Base-by-base conservation (phyloP, 2,329 filamentous ascomycete species). In the Alternaria sp. region DNA sequence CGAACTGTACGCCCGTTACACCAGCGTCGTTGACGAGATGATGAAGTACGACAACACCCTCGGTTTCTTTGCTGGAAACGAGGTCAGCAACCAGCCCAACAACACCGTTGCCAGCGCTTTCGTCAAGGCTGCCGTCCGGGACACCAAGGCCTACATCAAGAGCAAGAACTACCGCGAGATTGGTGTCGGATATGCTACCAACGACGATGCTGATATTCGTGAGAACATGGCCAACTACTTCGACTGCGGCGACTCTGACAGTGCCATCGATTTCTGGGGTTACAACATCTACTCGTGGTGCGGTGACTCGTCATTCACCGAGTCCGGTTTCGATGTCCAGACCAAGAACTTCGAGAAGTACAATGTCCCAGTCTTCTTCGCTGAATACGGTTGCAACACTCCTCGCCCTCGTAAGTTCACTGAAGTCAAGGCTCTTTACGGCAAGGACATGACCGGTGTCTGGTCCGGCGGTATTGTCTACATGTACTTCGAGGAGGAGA, bases 211-310 rank as follows among this genome's bases (percentile, higher is more conserved):
- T 41, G 85, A 88, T 22, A 96, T 97, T 72, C 92, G 95, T 79
- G 85, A 85, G 67, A 85, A 93, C 74, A 88, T 98, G 75, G 92
- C 93, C 70, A 84, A 93, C 78, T 99, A 97, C 87, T 97, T 99
- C 84, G 94, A 97, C 86, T 99, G 95, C 78, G 92, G 94, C 62
- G 77, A 84, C 62, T 18, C 54, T 34, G 82, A 84, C 9, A 81
- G 82, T 75, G 80, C 91, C 63, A 97, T 98, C 68, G 95, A 99
- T 82, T 98, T 96, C 85, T 99, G 94, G 92, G 95, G 95, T 61
- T 98, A 98, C 90, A 99, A 99, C 86, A 97, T 98, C 83, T 99
- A 99, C 87, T 97, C 94, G 54, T 99, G 95, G 95, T 99, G 95
- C 79, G 95, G 94, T 70, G 80, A 94, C 71, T 97, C 92, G 75